These are phyloP conservation scores for Yarrowia divulgata DNA, from an alignment of 805 yeast genomes.

Conservation along the genomic window DNA sequence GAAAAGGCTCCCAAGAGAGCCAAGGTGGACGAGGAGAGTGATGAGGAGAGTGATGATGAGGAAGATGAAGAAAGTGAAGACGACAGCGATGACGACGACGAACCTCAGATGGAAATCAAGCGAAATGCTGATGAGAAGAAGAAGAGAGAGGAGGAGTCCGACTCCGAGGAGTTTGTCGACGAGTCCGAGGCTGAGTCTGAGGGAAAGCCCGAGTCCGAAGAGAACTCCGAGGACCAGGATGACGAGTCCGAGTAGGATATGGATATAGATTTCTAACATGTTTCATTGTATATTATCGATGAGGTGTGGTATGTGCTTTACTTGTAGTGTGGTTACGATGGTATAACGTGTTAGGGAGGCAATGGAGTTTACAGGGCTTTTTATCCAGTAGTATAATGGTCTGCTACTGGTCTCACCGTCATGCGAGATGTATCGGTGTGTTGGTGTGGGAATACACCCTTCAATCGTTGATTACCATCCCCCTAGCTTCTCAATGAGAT, in stretches of 20 bases:
- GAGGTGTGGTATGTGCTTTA: background rate
- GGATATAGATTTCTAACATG: constrained; percentile 13
- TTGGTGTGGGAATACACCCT: too few relatives aligned
- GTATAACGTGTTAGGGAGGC: too few relatives aligned
- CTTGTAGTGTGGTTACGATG: too few relatives aligned
- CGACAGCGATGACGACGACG: background rate
- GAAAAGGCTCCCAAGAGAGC: constrained; percentile 45
- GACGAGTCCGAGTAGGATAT: constrained; percentile 19
- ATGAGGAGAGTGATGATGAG: constrained; percentile 50
- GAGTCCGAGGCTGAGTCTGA: constrained; percentile 13
- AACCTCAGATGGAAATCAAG: background rate
- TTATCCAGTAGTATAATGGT: too few relatives aligned
- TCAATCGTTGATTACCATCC: too few relatives aligned
- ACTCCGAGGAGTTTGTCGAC: constrained; percentile 4
- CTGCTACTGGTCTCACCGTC: too few relatives aligned
- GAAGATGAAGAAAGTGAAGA: constrained; percentile 10
- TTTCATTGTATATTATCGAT: background rate
- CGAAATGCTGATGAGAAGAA: background rate
- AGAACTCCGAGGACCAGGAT: constrained; percentile 22
- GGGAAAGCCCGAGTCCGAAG: constrained; percentile 16
- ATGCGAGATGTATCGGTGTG: too few relatives aligned
- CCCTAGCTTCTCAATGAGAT: too few relatives aligned
- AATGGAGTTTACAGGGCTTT: too few relatives aligned
- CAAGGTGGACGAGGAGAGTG: constrained; percentile 47
- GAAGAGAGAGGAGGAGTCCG: constrained; percentile 1